Percentiles rank a stretch among this genome's conserved stretches.
Conservation (phyloP, 1,284 basidiomycete genomes). For the Salmacisia buchloeana region DNA sequence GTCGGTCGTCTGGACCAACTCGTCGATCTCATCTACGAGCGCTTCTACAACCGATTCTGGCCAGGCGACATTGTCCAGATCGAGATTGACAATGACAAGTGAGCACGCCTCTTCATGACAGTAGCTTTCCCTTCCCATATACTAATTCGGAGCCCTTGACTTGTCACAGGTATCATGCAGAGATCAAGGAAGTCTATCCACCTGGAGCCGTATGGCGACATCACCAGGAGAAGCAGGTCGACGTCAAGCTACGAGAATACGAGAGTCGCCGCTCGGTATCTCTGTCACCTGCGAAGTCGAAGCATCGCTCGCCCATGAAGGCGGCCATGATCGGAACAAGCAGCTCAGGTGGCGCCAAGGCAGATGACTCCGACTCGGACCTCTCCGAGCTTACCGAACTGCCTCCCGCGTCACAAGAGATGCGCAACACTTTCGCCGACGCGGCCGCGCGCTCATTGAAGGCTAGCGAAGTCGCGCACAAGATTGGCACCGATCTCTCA, state of each 20-base stretch:
- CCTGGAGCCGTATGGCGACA: constrained; percentile 57
- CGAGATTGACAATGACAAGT: constrained; percentile 47
- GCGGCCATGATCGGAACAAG: no score
- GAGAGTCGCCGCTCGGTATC: neutral
- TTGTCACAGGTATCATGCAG: constrained; percentile 74
- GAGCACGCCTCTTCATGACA: constrained; percentile 10
- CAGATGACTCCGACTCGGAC: constrained; percentile 10
- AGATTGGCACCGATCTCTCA: constrained; percentile 72
- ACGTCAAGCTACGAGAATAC: neutral
- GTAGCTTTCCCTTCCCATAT: constrained; percentile 47
- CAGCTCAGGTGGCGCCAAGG: neutral
- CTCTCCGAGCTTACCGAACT: constrained; percentile 6
- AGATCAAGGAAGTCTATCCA: constrained; percentile 67
- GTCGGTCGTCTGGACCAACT: constrained; percentile 90
- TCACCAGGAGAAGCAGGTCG: constrained; percentile 7
- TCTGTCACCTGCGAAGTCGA: neutral
- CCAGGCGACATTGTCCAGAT: constrained; percentile 61
- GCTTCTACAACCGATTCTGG: constrained; percentile 92
- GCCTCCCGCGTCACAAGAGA: neutral
- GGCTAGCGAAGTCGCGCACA: constrained; percentile 55
- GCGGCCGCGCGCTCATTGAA: neutral
- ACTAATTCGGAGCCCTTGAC: no score
- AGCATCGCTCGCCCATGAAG: neutral
- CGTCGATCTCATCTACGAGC: constrained; percentile 86
- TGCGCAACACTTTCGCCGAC: neutral